These are phyloP conservation scores for Podospora australis DNA, from an alignment of 495 filamentous ascomycete species.

Conservation along the genomic window DNA sequence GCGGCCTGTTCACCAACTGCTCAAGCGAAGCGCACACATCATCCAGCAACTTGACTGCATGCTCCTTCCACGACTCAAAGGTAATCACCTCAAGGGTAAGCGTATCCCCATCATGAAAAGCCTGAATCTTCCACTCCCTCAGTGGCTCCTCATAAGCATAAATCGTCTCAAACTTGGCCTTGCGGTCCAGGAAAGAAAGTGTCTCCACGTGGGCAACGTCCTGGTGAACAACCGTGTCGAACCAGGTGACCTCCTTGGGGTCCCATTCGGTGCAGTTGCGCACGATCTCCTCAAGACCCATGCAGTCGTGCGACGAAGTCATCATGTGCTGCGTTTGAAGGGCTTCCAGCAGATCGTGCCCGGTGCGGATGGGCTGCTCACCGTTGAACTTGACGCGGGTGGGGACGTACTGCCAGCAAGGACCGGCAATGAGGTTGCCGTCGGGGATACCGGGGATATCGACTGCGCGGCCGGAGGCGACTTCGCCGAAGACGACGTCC, in stretches of 20 bases:
- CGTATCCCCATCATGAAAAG: conserved; percentile 31
- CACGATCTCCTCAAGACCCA: conserved; percentile 32
- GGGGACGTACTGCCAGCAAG: conserved; percentile 40
- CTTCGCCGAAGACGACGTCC: conserved; percentile 57
- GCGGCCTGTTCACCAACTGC: conserved; percentile 24
- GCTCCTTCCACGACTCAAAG: conserved; percentile 33
- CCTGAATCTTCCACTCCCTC: conserved; percentile 42
- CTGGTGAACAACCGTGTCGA: conserved; percentile 27
- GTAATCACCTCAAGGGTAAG: conserved; percentile 40
- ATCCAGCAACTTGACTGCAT: conserved; percentile 29
- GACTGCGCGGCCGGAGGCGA: conserved; percentile 53
- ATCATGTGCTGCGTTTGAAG: conserved; percentile 35
- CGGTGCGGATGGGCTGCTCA: conserved; percentile 12
- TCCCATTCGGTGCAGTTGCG: conserved; percentile 22
- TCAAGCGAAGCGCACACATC: conserved; percentile 26
- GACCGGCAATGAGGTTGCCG: conserved; percentile 40
- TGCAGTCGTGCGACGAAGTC: conserved; percentile 29
- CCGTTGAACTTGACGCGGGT: conserved; percentile 28
- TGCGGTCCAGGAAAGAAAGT: conserved; percentile 18
- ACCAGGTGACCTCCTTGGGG: conserved; percentile 24
- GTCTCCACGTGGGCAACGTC: conserved; percentile 34
- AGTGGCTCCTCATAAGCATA: conserved; percentile 39
- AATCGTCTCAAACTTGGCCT: conserved; percentile 33
- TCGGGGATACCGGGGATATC: conserved; percentile 38
- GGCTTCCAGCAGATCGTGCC: conserved; percentile 23